phyloP scores from a whole-genome alignment of 176 grass and related monocot species.

The Oryza longistaminata region DNA sequence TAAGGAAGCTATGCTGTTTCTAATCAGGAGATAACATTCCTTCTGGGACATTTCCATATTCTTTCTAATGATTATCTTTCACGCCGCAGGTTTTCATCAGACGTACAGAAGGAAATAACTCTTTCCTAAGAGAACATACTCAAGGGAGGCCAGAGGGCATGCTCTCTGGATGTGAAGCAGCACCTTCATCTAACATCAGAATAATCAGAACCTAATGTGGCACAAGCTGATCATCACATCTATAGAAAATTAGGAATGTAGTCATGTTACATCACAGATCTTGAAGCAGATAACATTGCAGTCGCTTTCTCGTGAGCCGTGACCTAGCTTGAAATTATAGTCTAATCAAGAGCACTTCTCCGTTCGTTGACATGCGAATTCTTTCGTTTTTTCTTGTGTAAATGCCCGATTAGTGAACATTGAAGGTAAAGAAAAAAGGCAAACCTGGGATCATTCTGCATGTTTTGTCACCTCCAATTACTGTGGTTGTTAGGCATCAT shows the following conservation, averaged over 20 bases:
- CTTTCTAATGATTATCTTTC: neutral
- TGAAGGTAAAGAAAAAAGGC: neutral
- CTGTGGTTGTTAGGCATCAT: neutral
- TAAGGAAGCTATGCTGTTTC: neutral
- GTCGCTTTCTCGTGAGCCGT: neutral
- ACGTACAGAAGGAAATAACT: conserved; percentile 1
- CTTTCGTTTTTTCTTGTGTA: neutral
- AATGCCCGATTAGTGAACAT: neutral
- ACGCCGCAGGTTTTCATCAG: neutral
- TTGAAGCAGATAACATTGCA: neutral
- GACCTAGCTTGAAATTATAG: neutral
- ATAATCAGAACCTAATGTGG: neutral
- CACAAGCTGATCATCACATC: neutral
- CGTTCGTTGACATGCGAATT: neutral
- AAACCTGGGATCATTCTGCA: neutral
- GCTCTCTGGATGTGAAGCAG: neutral
- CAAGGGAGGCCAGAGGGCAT: neutral
- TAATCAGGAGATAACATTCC: neutral
- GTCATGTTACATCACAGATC: neutral
- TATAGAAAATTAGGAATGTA: conserved; percentile 24
- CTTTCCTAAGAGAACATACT: neutral
- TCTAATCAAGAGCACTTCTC: neutral
- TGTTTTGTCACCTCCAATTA: neutral
- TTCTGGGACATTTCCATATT: neutral
- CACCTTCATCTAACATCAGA: conserved; percentile 20